These are phyloP conservation scores for Globisporangium lucens DNA, from an alignment of 352 stramenopile genomes.

Conservation along the genomic window DNA sequence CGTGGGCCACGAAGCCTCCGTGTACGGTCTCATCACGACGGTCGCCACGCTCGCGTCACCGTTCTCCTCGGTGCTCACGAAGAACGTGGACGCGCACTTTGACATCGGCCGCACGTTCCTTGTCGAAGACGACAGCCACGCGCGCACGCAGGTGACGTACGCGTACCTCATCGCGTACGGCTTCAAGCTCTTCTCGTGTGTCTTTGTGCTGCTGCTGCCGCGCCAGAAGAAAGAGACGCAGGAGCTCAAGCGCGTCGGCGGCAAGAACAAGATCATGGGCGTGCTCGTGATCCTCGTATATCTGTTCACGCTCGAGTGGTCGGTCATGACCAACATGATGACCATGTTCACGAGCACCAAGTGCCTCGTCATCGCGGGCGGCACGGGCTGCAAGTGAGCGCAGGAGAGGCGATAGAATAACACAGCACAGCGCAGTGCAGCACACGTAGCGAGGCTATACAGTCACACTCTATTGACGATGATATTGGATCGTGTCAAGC, in stretches of 20 bases:
- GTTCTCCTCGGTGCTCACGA: constrained; percentile 19
- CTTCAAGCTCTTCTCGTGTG: constrained; percentile 21
- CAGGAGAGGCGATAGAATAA: background rate
- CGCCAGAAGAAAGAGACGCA: constrained; percentile 24
- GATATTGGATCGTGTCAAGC: no score
- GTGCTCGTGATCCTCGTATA: constrained; percentile 8
- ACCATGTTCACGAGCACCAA: constrained; percentile 25
- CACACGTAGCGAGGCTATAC: background rate
- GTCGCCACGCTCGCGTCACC: constrained; percentile 21
- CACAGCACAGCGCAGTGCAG: background rate
- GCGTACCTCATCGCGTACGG: constrained; percentile 24
- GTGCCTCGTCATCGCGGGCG: constrained; percentile 28
- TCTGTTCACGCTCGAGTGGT: constrained; percentile 30
- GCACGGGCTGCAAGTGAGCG: constrained; percentile 17
- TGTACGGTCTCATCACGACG: constrained; percentile 25
- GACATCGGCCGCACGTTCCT: constrained; percentile 18
- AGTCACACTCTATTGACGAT: no score
- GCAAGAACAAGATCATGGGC: constrained; percentile 15
- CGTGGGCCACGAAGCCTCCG: constrained; percentile 22
- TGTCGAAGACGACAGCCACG: constrained; percentile 17
- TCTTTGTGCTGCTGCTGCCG: constrained; percentile 22
- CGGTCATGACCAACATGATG: constrained; percentile 36
- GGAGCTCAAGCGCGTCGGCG: constrained; percentile 17
- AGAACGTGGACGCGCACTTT: constrained; percentile 19
- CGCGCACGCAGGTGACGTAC: constrained; percentile 23